Base-by-base conservation (phyloP, 768 basidiomycete genomes). In the Daedalea quercina region DNA sequence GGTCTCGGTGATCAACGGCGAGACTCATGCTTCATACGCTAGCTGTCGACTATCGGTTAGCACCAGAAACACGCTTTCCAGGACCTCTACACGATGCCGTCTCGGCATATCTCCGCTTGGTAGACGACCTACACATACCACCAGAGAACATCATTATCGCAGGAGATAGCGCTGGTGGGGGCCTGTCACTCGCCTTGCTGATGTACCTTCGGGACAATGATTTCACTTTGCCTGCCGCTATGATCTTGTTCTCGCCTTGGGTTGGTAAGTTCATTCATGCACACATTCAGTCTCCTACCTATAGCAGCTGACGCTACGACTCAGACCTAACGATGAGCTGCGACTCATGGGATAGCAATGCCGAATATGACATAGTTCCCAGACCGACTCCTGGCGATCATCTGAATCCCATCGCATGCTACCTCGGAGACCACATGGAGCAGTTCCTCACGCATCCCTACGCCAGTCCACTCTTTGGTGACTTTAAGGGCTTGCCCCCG, bases 331-430 rank as follows among this genome's bases (percentile, higher is more conserved):
- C 96, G 0, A 90, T 96, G 83, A 94, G 92, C 59, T 97, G 94
- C 66, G 90, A 94, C 52, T 95, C 93, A n/a, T 98, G 95, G 78
- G 92, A 95, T 26, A 89, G 87, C 52, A 97, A 97, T 67, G 83
- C 87, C 24, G 70, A 76, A n/a, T 94, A 76, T 66, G 92, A 94
- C 66, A 83, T 94, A 43, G 81, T 94, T 1, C 85, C 89, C 2
- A 75, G 76, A 45, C 90, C 90, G 3, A 70, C 76, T 19, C 72
- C 73, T 1, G 84, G 84, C 53, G 90, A 92, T 63, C 93, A 94
- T 66, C 76, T 97, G 63, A 90, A 98, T 65, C 95, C 95, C 1
- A 86, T 99, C 49, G 81, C 82, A n/a, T 85, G 94, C 61, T 96
- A 97, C 63, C 83, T 98, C 12, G 95, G 94, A 15, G 86, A 84